These are phyloP conservation scores for Sphaerulina musiva DNA, from an alignment of 2,329 filamentous ascomycete species.

Conservation along the genomic window DNA sequence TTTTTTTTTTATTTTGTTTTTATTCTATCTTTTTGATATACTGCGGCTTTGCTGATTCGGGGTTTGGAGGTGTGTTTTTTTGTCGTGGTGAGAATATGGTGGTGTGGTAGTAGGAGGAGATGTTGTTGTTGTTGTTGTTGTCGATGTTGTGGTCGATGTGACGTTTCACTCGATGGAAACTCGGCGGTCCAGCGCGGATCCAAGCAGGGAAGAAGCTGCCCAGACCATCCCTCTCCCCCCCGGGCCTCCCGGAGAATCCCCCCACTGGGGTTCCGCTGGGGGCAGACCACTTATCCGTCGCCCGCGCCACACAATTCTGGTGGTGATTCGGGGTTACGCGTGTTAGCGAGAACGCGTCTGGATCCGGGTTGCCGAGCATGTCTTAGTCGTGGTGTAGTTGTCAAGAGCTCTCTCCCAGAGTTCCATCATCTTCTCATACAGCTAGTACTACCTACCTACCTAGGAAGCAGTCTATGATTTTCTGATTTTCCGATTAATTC, in stretches of 20 bases:
- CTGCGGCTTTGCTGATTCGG: no score
- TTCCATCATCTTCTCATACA: not conserved
- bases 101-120: no score
- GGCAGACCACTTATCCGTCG: not conserved
- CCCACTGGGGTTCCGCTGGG: not conserved
- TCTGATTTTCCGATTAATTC: not conserved
- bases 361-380: not conserved
- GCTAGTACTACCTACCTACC: no score
- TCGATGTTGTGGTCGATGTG: not conserved
- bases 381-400: not conserved
- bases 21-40: no score
- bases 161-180: not conserved
- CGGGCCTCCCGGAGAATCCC: no score
- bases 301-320: not conserved
- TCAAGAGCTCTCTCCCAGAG: not conserved
- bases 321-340: no score
- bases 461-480: no score
- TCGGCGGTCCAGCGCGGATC: not conserved
- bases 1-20: constrained; percentile 17
- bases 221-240: no score
- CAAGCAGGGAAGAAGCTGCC: not conserved
- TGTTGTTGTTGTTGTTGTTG: not conserved
- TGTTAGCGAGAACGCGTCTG: not conserved
- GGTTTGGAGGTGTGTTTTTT: no score
- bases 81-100: no score